A percentile compares a stretch with the other conserved stretches of the same genome.
Conservation (phyloP, 208 protist species). For the Trypanosoma avium region DNA sequence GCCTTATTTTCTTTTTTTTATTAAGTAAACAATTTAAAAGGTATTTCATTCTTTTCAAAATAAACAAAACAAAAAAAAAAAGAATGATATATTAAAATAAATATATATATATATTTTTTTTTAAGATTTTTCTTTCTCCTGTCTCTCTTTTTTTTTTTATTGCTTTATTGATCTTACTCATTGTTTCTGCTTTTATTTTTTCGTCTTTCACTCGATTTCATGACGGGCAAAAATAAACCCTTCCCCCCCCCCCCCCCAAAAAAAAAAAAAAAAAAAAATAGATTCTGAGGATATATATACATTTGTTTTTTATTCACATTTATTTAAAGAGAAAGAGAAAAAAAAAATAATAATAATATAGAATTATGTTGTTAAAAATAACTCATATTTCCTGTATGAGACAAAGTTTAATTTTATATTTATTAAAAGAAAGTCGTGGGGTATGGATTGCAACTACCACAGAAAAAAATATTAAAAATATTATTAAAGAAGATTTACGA, state of each 20-base stretch:
- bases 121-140: conserved; percentile 2
- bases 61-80: neutral
- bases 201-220: too few species aligned
- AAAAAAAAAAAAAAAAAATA: too few species aligned
- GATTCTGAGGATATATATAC: too few species aligned
- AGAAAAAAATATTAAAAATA: neutral
- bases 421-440: neutral
- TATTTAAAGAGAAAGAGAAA: conserved; percentile 3
- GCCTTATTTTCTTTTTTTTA: too few species aligned
- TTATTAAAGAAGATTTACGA: too few species aligned
- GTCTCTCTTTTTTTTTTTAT: conserved; percentile 9
- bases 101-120: conserved; percentile 3
- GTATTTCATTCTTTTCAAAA: conserved; percentile 1
- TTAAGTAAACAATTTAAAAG: too few species aligned
- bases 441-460: neutral
- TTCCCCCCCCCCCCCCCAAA: too few species aligned
- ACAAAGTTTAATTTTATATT: conserved; percentile 1
- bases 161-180: conserved; percentile 1
- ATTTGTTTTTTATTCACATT: conserved; percentile 26
- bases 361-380: conserved; percentile 12
- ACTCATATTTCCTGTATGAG: neutral
- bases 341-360: conserved; percentile 12
- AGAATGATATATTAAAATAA: too few species aligned
- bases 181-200: conserved; percentile 1
- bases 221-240: too few species aligned